Percentiles rank a stretch among this genome's conserved stretches.
These are phyloP conservation scores for Solanum clarkiae DNA, from an alignment of 257 asterid genomes.

Conservation along the genomic window DNA sequence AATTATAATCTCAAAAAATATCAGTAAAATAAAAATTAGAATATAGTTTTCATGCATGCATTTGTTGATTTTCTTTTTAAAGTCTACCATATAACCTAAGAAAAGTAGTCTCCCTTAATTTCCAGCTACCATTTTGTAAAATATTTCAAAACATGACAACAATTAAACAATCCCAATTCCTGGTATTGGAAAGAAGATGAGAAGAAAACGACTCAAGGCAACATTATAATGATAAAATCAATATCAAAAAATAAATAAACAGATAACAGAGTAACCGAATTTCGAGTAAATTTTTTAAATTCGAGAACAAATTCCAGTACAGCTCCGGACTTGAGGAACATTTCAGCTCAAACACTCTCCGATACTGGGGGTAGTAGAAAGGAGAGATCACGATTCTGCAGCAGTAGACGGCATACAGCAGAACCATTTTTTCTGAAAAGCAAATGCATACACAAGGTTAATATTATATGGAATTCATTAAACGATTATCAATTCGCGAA, in stretches of 20 bases:
- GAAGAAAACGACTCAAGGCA: neutral
- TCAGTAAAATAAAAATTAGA: no score
- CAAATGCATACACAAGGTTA: neutral
- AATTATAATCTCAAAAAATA: no score
- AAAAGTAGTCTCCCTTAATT: no score
- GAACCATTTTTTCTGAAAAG: conserved; percentile 22
- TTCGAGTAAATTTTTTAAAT: neutral
- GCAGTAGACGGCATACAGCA: conserved; percentile 16
- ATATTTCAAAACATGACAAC: neutral
- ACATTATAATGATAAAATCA: neutral
- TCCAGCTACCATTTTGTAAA: no score
- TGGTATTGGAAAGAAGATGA: neutral
- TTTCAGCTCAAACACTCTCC: neutral
- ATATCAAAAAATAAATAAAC: neutral
- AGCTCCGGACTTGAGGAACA: conserved; percentile 10
- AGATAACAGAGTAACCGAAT: neutral
- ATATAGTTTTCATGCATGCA: no score
- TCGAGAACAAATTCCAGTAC: conserved; percentile 11
- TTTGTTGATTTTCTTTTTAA: no score
- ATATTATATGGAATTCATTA: neutral
- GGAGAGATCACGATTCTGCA: conserved; percentile 5
- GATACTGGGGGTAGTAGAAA: neutral
- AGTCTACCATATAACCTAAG: no score
- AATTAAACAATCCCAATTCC: neutral
- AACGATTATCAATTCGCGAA: neutral